Percentiles rank a stretch among this genome's conserved stretches.
These are phyloP conservation scores for Gaertneriomyces sp. DNA, from an alignment of 192 early-diverging fungal species.

Conservation along the genomic window DNA sequence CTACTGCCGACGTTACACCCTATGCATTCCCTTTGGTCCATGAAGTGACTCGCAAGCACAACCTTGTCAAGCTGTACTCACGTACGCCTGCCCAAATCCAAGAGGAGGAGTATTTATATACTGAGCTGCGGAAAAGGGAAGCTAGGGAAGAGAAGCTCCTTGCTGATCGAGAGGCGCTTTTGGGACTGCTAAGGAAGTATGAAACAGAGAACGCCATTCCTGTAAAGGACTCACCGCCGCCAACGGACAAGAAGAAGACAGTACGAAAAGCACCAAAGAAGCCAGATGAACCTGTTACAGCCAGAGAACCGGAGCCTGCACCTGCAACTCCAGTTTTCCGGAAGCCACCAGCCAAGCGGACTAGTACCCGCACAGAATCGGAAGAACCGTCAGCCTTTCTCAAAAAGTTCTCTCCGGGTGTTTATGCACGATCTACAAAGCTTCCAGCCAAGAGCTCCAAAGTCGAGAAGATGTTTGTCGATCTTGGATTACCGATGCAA, in stretches of 20 bases:
- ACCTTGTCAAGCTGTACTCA: slow-evolving; percentile 64
- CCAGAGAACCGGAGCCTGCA: slow-evolving; percentile 9
- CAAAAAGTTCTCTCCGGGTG: slow-evolving; percentile 42
- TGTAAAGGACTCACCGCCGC: not conserved
- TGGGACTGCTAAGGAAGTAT: slow-evolving; percentile 53
- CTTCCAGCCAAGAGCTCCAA: slow-evolving; percentile 49
- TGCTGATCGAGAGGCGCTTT: slow-evolving; percentile 74
- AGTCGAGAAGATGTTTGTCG: slow-evolving; percentile 52
- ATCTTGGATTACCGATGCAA: slow-evolving; percentile 55
- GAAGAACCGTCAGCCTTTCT: not conserved
- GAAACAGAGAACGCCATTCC: slow-evolving; percentile 22
- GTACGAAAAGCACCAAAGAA: slow-evolving; percentile 20
- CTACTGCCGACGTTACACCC: slow-evolving; percentile 20
- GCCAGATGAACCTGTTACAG: slow-evolving; percentile 1
- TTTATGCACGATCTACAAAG: slow-evolving; percentile 60
- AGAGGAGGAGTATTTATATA: slow-evolving; percentile 79
- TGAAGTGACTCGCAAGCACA: slow-evolving; percentile 80
- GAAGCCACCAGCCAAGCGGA: slow-evolving; percentile 1
- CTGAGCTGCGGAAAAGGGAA: slow-evolving; percentile 77
- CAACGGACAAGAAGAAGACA: slow-evolving; percentile 8
- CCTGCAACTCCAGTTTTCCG: not conserved
- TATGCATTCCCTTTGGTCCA: slow-evolving; percentile 57
- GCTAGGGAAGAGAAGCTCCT: slow-evolving; percentile 71
- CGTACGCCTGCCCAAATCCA: slow-evolving; percentile 74
- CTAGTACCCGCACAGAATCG: slow-evolving; percentile 13